These are phyloP conservation scores for Malus hybrid DNA, from an alignment of 331 rosid species.

Conservation along the genomic window DNA sequence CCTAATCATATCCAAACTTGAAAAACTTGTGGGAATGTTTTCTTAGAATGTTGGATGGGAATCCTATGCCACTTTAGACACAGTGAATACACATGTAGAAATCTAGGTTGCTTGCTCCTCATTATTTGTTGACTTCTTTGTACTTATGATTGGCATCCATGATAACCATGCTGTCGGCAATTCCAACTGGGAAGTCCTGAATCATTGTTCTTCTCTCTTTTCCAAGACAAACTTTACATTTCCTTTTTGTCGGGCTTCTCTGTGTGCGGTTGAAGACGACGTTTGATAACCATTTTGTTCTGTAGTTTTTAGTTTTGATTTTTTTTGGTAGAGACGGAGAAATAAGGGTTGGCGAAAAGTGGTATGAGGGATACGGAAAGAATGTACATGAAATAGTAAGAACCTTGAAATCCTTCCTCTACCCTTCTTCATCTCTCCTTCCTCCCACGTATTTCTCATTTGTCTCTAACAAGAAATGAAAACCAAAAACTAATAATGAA, in stretches of 20 bases:
- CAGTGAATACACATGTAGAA: neutral
- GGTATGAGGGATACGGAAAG: neutral
- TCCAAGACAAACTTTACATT: no score
- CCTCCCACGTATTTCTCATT: no score
- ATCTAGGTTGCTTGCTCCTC: slow-evolving; percentile 15
- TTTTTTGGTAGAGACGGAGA: neutral
- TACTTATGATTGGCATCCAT: slow-evolving; percentile 51
- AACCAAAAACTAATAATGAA: no score
- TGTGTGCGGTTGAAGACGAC: neutral
- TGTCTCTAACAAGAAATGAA: no score
- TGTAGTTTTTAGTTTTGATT: no score
- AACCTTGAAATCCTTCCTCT: no score
- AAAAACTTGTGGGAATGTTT: slow-evolving; percentile 31
- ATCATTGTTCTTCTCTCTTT: no score
- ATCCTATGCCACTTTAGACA: slow-evolving; percentile 48
- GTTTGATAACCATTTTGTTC: neutral
- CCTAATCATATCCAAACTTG: slow-evolving; percentile 49
- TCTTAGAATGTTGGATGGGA: slow-evolving; percentile 32
- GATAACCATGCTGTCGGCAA: slow-evolving; percentile 34
- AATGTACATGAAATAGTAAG: neutral
- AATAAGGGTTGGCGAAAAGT: neutral
- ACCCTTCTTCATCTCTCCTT: no score
- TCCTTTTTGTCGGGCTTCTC: no score
- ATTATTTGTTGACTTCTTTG: slow-evolving; percentile 58
- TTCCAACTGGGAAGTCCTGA: no score